phyloP scores from a whole-genome alignment of 768 basidiomycete genomes.

The Leccinum disarticulatum region DNA sequence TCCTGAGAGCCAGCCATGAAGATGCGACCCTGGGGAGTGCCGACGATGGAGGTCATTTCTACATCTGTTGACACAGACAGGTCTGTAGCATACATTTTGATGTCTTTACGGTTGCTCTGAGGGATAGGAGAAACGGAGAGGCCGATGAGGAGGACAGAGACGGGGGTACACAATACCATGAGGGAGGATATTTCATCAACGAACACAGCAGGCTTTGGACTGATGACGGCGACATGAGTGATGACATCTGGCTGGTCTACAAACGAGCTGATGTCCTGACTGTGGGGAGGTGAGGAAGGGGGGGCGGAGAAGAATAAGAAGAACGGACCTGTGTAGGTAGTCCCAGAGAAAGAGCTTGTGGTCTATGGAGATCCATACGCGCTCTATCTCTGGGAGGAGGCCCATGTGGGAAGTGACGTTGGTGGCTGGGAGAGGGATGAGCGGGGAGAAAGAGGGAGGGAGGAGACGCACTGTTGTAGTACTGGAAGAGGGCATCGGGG shows the following conservation, averaged over 20 bases:
- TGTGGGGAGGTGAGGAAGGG: constrained; percentile 28
- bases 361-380: constrained; percentile 95
- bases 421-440: constrained; percentile 45
- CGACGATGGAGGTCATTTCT: constrained; percentile 82
- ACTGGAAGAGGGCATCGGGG: constrained; percentile 75
- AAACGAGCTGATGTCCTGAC: constrained; percentile 91
- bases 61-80: constrained; percentile 75
- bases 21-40: constrained; percentile 80
- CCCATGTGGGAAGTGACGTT: constrained; percentile 84
- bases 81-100: constrained; percentile 90
- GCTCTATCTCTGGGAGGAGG: constrained; percentile 87
- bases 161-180: constrained; percentile 86
- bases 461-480: constrained; percentile 62
- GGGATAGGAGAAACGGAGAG: constrained; percentile 54
- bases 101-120: constrained; percentile 57
- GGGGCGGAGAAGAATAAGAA: constrained; percentile 9
- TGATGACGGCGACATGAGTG: constrained; percentile 83
- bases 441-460: not conserved
- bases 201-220: constrained; percentile 82
- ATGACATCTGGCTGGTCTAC: constrained; percentile 90
- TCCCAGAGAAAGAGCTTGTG: constrained; percentile 96
- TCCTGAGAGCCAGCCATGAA: constrained; percentile 88
- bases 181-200: constrained; percentile 89
- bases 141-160: constrained; percentile 82
- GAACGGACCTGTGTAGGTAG: constrained; percentile 83